Conservation (phyloP, 441 rosid species). For the Metrosideros polymorpha region DNA sequence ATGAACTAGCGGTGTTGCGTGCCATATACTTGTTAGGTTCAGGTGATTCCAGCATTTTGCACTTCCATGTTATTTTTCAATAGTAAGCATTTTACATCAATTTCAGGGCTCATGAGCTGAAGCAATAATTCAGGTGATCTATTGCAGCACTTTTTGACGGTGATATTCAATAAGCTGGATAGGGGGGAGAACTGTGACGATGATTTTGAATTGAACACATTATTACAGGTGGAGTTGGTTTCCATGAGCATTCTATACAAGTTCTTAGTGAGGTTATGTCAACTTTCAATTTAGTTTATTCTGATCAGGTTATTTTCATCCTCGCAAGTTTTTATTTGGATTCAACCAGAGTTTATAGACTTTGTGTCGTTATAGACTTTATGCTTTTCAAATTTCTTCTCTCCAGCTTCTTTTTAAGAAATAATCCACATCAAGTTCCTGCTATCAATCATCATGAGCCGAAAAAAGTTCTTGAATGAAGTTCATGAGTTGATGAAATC, state of each 20-base stretch:
- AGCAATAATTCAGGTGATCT: conserved; percentile 63
- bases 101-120: conserved; percentile 4
- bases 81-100: background rate
- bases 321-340: background rate
- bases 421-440: background rate
- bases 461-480: background rate
- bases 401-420: background rate
- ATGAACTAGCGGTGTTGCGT: conserved; percentile 87
- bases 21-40: conserved; percentile 96
- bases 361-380: no score
- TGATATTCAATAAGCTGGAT: conserved; percentile 69
- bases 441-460: background rate
- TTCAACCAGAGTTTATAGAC: background rate
- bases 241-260: background rate
- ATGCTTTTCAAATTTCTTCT: background rate
- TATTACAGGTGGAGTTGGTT: conserved; percentile 55
- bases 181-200: conserved; percentile 87
- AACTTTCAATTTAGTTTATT: background rate
- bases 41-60: conserved; percentile 33
- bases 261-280: background rate
- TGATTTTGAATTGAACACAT: conserved; percentile 84
- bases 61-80: background rate
- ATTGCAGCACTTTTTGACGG: conserved; percentile 83
- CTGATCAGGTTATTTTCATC: background rate
- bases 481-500: background rate